Evolutionary conservation across 306 rosid species (phyloP).

Genomic region (Ziziphus jujuba): DNA sequence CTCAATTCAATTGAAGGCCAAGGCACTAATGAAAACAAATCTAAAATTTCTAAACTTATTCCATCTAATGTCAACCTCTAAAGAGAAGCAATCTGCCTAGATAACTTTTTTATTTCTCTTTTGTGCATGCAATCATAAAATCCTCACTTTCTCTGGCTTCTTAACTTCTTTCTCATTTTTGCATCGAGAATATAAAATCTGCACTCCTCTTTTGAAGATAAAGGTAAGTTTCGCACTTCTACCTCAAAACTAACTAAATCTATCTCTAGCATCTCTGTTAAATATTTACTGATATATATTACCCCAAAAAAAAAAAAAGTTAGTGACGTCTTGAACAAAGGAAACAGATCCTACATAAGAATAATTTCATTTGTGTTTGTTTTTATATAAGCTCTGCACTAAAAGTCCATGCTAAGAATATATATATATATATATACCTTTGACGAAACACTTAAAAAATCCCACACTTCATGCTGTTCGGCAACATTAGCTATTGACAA

Average conservation of each 20-base stretch:
- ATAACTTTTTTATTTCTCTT: not conserved
- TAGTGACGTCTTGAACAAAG: not conserved
- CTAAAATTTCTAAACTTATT: not conserved
- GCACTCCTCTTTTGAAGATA: not conserved
- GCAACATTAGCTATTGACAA: slow-evolving; percentile 90
- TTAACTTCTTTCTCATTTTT: not conserved
- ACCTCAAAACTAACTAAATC: not conserved
- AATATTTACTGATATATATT: not conserved
- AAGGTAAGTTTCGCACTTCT: not conserved
- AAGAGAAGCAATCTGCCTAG: not conserved
- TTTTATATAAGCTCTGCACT: slow-evolving; percentile 15
- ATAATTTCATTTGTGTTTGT: not conserved
- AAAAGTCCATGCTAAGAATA: slow-evolving; percentile 26
- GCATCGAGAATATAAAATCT: not conserved
- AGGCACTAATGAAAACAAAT: not conserved
- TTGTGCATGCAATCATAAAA: not conserved
- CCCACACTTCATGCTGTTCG: slow-evolving; percentile 98
- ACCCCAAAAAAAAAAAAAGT: too few species aligned
- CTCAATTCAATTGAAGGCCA: not conserved
- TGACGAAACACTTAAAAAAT: slow-evolving; percentile 84
- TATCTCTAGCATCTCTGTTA: not conserved
- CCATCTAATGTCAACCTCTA: not conserved
- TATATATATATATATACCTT: slow-evolving; percentile 68
- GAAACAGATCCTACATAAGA: slow-evolving; percentile 11
- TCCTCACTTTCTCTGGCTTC: not conserved